These are phyloP conservation scores for Neonectria neomacrospora DNA, from an alignment of 2,329 filamentous ascomycete genomes.

Conservation along the genomic window DNA sequence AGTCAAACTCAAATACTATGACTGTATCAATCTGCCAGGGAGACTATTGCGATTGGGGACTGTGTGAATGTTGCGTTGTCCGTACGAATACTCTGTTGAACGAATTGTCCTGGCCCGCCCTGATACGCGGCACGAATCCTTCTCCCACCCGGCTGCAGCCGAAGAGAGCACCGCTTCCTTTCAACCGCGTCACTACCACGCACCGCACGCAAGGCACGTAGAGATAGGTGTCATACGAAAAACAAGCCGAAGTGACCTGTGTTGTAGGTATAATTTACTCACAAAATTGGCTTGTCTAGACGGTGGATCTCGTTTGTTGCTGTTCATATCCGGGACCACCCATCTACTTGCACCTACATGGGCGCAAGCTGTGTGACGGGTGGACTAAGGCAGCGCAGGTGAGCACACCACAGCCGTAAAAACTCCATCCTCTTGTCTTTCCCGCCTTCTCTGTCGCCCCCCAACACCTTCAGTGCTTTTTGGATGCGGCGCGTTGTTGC, in stretches of 20 bases:
- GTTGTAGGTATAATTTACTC: neutral
- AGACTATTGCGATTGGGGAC: conserved; percentile 28
- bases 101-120: conserved; percentile 9
- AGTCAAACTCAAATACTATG: conserved; percentile 41
- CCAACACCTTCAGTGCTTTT: conserved; percentile 6
- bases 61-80: conserved; percentile 15
- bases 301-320: neutral
- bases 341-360: neutral
- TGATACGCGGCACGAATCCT: conserved; percentile 31
- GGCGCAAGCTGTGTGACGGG: conserved; percentile 3
- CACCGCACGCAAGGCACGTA: neutral
- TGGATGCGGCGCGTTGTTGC: conserved; percentile 33
- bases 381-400: conserved; percentile 21
- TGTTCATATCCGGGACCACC: neutral
- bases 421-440: conserved; percentile 7
- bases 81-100: neutral
- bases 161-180: conserved; percentile 25
- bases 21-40: conserved; percentile 45
- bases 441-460: neutral
- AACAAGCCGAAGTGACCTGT: neutral
- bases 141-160: conserved; percentile 42
- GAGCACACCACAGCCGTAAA: conserved; percentile 15
- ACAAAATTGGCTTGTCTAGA: neutral
- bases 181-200: conserved; percentile 13
- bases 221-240: neutral